Percentiles rank a stretch among this genome's conserved stretches.
These are phyloP conservation scores for Calonectria hawksworthii DNA, from an alignment of 2,329 filamentous ascomycete genomes.

Conservation along the genomic window DNA sequence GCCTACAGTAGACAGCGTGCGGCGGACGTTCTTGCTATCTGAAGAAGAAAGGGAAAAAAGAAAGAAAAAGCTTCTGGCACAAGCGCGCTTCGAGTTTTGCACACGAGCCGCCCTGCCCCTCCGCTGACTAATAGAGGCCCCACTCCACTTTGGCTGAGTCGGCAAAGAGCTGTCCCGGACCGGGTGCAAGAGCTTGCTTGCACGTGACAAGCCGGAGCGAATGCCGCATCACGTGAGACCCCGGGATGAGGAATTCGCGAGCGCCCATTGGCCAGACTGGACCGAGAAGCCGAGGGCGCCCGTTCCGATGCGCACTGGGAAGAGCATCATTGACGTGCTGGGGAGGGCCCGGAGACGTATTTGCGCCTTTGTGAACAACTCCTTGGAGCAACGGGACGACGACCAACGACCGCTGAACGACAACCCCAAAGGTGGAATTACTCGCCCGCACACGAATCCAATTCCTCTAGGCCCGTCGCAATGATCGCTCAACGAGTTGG, in stretches of 20 bases:
- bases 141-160: constrained; percentile 26
- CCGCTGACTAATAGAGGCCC: constrained; percentile 32
- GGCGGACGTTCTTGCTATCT: constrained; percentile 67
- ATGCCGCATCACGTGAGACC: constrained; percentile 44
- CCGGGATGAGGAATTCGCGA: constrained; percentile 54
- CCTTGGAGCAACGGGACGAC: constrained; percentile 33
- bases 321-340: constrained; percentile 17
- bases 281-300: constrained; percentile 60
- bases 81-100: constrained; percentile 18
- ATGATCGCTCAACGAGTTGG: constrained; percentile 73
- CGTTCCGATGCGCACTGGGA: constrained; percentile 37
- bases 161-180: constrained; percentile 19
- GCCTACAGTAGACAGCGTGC: constrained; percentile 50
- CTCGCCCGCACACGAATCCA: constrained; percentile 17
- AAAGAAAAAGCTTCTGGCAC: constrained; percentile 29
- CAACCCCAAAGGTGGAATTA: constrained; percentile 25
- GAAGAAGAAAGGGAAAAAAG: constrained; percentile 56
- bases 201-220: constrained; percentile 20
- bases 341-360: not conserved
- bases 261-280: constrained; percentile 56
- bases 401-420: constrained; percentile 38
- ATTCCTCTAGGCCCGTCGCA: constrained; percentile 39
- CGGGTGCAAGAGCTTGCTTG: not conserved
- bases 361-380: not conserved
- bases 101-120: constrained; percentile 14